phyloP scores from a whole-genome alignment of 768 basidiomycete genomes.

The Psilocybe tampanensis region DNA sequence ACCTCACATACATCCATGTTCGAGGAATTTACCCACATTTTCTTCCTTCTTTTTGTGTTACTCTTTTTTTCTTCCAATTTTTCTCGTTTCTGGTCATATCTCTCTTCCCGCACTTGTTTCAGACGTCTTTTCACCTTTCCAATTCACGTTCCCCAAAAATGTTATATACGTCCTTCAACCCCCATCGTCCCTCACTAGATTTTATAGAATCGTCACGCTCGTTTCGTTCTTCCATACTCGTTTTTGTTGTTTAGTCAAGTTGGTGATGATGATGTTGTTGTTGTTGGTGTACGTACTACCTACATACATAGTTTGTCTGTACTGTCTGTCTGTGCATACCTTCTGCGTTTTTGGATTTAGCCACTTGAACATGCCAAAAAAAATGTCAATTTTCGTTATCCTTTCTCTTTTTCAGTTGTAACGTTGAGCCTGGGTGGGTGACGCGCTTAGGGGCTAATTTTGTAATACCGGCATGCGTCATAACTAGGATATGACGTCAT shows the following conservation, averaged over 20 bases:
- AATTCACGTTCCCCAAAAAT: background rate
- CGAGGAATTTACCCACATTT: constrained; percentile 8
- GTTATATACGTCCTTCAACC: too few relatives aligned
- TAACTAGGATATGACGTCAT: constrained; percentile 12
- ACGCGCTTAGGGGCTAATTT: background rate
- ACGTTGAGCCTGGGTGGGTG: too few relatives aligned
- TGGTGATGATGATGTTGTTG: background rate
- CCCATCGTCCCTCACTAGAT: too few relatives aligned
- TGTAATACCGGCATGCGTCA: constrained; percentile 1
- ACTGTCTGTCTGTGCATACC: background rate
- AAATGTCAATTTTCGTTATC: background rate
- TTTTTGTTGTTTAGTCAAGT: background rate
- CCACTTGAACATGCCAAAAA: background rate
- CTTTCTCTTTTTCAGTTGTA: background rate
- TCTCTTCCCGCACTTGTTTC: background rate
- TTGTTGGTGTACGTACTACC: background rate
- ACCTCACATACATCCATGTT: background rate
- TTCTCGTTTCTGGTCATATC: too few relatives aligned
- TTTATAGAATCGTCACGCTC: too few relatives aligned
- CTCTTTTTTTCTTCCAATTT: background rate
- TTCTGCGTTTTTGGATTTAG: background rate
- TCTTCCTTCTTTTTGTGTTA: background rate
- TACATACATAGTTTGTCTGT: too few relatives aligned
- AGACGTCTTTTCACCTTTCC: background rate
- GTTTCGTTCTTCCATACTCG: background rate